A percentile compares a stretch with the other conserved stretches of the same genome.
These are phyloP conservation scores for Juglanconis juglandina DNA, from an alignment of 2,329 filamentous ascomycete species.

Conservation along the genomic window DNA sequence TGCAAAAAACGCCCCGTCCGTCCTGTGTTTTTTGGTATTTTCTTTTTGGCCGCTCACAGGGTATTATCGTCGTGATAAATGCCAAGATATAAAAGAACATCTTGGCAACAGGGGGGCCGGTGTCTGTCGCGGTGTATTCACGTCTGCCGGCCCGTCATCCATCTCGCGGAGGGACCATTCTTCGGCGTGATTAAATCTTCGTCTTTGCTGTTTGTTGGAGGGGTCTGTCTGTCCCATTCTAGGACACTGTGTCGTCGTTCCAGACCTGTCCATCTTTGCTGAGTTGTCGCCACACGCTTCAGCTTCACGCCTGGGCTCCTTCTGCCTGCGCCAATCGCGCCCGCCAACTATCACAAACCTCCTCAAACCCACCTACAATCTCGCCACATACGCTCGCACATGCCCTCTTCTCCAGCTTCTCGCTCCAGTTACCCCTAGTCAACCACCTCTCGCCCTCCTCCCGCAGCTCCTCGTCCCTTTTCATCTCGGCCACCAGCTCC, in stretches of 20 bases:
- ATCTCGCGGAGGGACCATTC: not conserved
- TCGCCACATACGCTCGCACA: constrained; percentile 81
- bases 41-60: not conserved
- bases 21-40: not conserved
- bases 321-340: constrained; percentile 66
- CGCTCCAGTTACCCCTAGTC: constrained; percentile 77
- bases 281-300: not conserved
- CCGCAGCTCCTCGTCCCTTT: constrained; percentile 74
- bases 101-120: not conserved
- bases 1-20: constrained; percentile 8
- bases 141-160: no score
- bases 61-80: constrained; percentile 12
- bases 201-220: not conserved
- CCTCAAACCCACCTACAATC: constrained; percentile 88
- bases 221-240: not conserved
- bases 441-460: constrained; percentile 84
- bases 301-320: constrained; percentile 36
- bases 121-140: not conserved
- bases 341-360: constrained; percentile 82
- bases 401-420: constrained; percentile 70
- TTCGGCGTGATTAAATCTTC: not conserved
- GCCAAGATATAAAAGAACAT: constrained; percentile 7
- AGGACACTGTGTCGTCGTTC: not conserved
- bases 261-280: not conserved
- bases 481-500: constrained; percentile 82